A percentile compares a stretch with the other conserved stretches of the same genome.
Evolutionary conservation across 1,284 basidiomycete species (phyloP).

Genomic region (Lignosus rhinocerotis): DNA sequence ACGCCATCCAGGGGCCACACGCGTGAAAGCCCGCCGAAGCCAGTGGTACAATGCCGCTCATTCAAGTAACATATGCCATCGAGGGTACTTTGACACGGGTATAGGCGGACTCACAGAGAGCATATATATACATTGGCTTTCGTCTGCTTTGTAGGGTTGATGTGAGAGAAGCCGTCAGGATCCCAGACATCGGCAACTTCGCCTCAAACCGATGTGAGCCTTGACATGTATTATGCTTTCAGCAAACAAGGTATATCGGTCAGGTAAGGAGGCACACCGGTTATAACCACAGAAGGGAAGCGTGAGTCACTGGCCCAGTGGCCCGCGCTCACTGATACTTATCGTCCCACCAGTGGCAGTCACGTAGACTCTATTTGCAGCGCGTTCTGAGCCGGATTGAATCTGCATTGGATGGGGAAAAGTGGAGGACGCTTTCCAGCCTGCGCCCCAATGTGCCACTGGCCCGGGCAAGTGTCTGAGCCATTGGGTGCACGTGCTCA

Average conservation of each 20-base stretch:
- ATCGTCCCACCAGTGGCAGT: conserved; percentile 29
- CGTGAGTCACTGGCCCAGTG: conserved; percentile 33
- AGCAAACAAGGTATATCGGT: not conserved
- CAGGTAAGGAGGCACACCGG: conserved; percentile 19
- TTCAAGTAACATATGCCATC: too few species aligned
- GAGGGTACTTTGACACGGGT: too few species aligned
- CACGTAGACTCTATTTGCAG: conserved; percentile 9
- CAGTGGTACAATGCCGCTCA: too few species aligned
- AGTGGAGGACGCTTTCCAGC: too few species aligned
- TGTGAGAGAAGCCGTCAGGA: conserved; percentile 50
- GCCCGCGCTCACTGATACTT: conserved; percentile 33
- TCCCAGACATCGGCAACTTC: conserved; percentile 50
- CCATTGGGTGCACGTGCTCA: not conserved
- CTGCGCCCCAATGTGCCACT: too few species aligned
- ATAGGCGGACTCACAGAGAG: conserved; percentile 44
- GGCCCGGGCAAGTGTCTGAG: too few species aligned
- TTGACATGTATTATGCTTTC: not conserved
- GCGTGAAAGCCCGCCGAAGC: not conserved
- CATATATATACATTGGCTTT: conserved; percentile 49
- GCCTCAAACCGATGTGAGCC: conserved; percentile 46
- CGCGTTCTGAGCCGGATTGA: too few species aligned
- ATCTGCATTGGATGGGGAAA: too few species aligned
- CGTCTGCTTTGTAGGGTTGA: conserved; percentile 39
- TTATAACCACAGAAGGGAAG: conserved; percentile 36
- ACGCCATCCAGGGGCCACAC: conserved; percentile 17